Evolutionary conservation across 1,139 yeast genomes (phyloP), one percentile per base, ranked within the genome.

Genomic region (Taphrina deformans): DNA sequence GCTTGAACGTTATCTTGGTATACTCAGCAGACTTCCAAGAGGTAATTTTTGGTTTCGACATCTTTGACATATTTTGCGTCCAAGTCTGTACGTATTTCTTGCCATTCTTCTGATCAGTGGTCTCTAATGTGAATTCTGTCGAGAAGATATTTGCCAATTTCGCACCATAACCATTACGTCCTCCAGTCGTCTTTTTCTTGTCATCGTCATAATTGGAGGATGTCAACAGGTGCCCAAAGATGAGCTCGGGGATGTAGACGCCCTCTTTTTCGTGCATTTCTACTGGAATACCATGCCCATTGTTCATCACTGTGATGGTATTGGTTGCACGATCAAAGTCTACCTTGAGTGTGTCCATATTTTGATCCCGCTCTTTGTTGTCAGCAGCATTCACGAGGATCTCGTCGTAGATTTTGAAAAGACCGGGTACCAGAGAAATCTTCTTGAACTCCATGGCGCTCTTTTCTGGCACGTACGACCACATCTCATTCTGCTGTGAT

Each of bases 101-200:
- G 53, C 83, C 86, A 10, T 81, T 79, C 58, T 77, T 79, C 67
- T 85, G 82, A 74, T 93, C 97, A 9, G 96, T 96, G 4, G 99
- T 95, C 75, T 92, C 97, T 46, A 95, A 82, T 18, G 80, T 83
- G 73, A 95, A 95, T 72, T 89, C 88, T 1, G 92, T 88, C 24
- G 97, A 91, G 74, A 90, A 90, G 71, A 95, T 89, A 77, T 95
- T 88, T 82, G 96, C 89, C 75, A 95, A 76, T 76, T 95, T 95
- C 58, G 99, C 99, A 77, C 99, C 99, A 75, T 85, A 95, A 70
- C 99, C 99, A 75, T 95, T 95, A 80, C 99, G 85, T 76, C 99
- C 99, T 79, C 99, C 99, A 1, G 97, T 90, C 29, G 95, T 98
- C 75, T 95, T 95, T 78, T 89, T 89, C 73, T 93, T 88, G 70